Conservation (phyloP, 768 basidiomycete species). For the Mrakia blollopis region DNA sequence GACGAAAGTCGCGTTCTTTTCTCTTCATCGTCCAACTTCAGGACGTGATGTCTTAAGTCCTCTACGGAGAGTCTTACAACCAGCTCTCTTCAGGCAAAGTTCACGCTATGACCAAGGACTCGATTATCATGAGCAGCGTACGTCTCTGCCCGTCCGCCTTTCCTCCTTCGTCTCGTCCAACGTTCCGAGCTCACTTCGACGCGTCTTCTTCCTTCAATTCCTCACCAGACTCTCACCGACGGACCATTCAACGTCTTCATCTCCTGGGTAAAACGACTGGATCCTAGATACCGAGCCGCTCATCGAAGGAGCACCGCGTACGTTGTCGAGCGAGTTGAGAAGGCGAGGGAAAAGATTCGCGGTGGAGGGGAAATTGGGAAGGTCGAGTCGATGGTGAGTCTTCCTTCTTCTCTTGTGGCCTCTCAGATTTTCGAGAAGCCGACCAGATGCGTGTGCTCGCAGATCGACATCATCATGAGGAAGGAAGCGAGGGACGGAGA, state of each 20-base stretch:
- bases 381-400: background rate
- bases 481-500: conserved; percentile 8
- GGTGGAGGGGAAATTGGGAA: background rate
- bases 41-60: background rate
- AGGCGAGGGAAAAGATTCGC: background rate
- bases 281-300: background rate
- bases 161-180: background rate
- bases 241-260: background rate
- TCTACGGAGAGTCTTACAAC: background rate
- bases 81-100: background rate
- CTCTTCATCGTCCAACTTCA: background rate
- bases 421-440: background rate
- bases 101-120: background rate
- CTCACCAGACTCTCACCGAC: background rate
- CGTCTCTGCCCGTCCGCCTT: background rate
- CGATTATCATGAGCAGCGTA: background rate
- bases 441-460: background rate
- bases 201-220: background rate
- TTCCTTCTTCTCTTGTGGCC: background rate
- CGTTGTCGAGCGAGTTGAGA: background rate
- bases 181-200: background rate
- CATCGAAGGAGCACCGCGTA: background rate
- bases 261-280: background rate
- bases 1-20: background rate
- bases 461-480: conserved; percentile 11